Percentiles rank a stretch among this genome's conserved stretches.
phyloP scores from a whole-genome alignment of 371 early-diverging fungal species.

The Mortierella sp. region DNA sequence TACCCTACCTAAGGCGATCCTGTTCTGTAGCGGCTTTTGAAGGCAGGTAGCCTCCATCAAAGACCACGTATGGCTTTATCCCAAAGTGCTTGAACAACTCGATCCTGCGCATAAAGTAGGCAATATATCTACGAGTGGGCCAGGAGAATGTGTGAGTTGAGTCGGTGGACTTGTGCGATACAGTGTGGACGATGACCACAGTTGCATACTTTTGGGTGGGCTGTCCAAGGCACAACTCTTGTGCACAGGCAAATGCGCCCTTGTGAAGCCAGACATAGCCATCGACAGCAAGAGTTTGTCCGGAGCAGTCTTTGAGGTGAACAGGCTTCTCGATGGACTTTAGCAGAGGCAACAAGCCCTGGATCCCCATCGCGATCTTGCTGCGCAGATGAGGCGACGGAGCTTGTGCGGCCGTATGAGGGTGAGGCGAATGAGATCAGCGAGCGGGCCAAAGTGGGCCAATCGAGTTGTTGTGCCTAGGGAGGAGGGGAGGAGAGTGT shows the following conservation, averaged over 20 bases:
- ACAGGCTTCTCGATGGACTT: constrained; percentile 72
- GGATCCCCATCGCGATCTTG: constrained; percentile 82
- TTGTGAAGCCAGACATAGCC: constrained; percentile 95
- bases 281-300: constrained; percentile 87
- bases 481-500: too few species aligned
- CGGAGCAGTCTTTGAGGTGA: constrained; percentile 75
- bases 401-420: too few species aligned
- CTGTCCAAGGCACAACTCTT: constrained; percentile 72
- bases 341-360: constrained; percentile 82
- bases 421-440: too few species aligned
- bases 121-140: constrained; percentile 69
- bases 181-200: neutral
- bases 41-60: constrained; percentile 96
- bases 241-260: constrained; percentile 84
- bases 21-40: constrained; percentile 84
- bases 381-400: neutral
- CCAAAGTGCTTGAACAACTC: constrained; percentile 71
- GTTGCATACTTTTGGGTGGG: constrained; percentile 72
- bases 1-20: constrained; percentile 61
- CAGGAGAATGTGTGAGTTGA: neutral
- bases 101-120: constrained; percentile 80
- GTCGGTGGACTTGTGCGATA: neutral
- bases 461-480: too few species aligned
- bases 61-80: constrained; percentile 92
- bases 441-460: too few species aligned